Base-by-base conservation (phyloP, 2,329 filamentous ascomycete species). In the Ophiocordyceps polyrhachis-furcata region DNA sequence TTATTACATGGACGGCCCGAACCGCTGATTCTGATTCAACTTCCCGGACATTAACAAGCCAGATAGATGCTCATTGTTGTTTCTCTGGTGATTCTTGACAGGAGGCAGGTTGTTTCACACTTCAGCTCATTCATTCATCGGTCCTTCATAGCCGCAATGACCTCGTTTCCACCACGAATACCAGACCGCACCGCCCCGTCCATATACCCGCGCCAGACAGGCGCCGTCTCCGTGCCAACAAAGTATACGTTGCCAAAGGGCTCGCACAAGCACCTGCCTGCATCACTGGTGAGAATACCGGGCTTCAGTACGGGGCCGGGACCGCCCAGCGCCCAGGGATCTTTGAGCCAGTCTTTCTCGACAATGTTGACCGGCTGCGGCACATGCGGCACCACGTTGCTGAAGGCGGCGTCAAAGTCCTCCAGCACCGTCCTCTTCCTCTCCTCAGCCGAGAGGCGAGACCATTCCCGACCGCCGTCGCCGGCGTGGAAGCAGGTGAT, bases 321-420 rank as follows among this genome's bases (percentile, higher is more conserved):
- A 13, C 14, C 20, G 12, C 40, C 40, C 20, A 21, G 11, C 19
- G 21, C 21, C 20, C 21, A 68, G 51, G 76, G 72, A 51, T 63
- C 59, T 58, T 0, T 69, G 48, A 23, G 70, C 63, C 0, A 68
- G 50, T 0, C 62, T 61, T 43, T 64, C 4, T 58, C 57, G 23
- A 23, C 13, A 51, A 57, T 49, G 78, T 73, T 35, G n/a, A 35
- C n/a, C 13, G 32, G 32, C 32, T 17, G 32, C 32, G 32, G 32
- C 32, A 35, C 32, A 8, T 15, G 9, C 12, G 32, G 32, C 32
- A 35, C 32, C n/a, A 35, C 32, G 2, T 35, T 35, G 32, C 32
- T 11, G 11, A 35, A 35, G 32, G 32, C 32, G 32, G 32, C 32
- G 43, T 65, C 71, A 4, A 41, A n/a, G 7, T 25, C 21, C 14